phyloP scores from a whole-genome alignment of 2,329 filamentous ascomycete species.

The Claviceps africana region DNA sequence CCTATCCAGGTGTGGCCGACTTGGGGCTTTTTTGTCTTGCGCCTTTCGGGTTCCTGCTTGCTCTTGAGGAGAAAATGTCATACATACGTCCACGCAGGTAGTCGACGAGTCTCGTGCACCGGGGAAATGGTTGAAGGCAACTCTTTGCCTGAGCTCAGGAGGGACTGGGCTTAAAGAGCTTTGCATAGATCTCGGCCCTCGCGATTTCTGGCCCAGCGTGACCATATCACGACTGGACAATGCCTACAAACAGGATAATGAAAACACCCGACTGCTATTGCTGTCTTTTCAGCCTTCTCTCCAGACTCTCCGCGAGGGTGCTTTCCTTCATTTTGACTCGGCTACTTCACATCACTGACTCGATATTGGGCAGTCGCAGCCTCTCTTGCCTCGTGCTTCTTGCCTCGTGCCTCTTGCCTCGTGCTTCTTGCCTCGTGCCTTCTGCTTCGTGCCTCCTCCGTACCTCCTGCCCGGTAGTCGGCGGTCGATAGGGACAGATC shows the following conservation, averaged over 20 bases:
- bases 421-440: not conserved
- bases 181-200: not conserved
- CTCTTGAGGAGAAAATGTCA: not conserved
- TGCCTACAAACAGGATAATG: not conserved
- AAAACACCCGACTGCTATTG: not conserved
- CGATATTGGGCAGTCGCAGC: not conserved
- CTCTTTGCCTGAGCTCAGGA: not conserved
- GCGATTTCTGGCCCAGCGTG: slow-evolving; percentile 5
- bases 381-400: not conserved
- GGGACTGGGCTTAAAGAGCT: not conserved
- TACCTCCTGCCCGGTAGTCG: too few relatives aligned
- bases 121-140: not conserved
- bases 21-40: not conserved
- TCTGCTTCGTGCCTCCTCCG: too few relatives aligned
- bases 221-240: slow-evolving; percentile 3
- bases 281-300: not conserved
- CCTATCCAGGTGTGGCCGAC: not conserved
- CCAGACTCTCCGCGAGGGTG: not conserved
- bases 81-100: not conserved
- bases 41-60: not conserved
- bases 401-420: too few relatives aligned
- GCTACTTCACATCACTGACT: not conserved
- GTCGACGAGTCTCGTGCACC: slow-evolving; percentile 2
- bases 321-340: not conserved
- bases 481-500: too few relatives aligned